These are phyloP conservation scores for Termitomyces eurrhizus DNA, from an alignment of 768 basidiomycete genomes.

Conservation along the genomic window DNA sequence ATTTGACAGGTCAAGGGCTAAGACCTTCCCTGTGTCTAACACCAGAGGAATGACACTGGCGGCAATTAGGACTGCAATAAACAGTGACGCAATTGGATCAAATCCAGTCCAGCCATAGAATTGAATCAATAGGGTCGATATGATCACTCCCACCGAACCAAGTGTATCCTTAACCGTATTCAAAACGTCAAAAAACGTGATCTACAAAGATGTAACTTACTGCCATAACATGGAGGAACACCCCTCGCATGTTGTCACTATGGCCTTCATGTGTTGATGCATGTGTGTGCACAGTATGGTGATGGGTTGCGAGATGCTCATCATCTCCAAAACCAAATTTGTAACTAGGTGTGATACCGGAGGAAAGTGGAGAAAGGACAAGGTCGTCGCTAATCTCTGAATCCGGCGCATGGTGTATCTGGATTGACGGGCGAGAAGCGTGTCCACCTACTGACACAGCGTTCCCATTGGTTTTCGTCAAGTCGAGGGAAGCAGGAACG, in stretches of 20 bases:
- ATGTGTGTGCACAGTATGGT: conserved; percentile 40
- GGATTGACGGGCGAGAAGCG: conserved; percentile 37
- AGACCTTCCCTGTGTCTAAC: conserved; percentile 85
- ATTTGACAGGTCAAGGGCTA: conserved; percentile 82
- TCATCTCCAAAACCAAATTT: conserved; percentile 46
- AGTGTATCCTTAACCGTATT: conserved; percentile 69
- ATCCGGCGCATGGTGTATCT: conserved; percentile 24
- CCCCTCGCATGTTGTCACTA: conserved; percentile 98
- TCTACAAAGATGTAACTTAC: conserved; percentile 37
- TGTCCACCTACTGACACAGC: conserved; percentile 28
- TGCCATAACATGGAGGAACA: conserved; percentile 97
- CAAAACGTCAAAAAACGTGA: not conserved
- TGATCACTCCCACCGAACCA: conserved; percentile 96
- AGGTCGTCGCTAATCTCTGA: conserved; percentile 10
- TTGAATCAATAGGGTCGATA: conserved; percentile 93
- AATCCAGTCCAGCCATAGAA: conserved; percentile 98
- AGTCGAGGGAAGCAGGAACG: conserved; percentile 12
- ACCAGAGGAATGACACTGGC: conserved; percentile 95
- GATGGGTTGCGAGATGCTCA: conserved; percentile 45
- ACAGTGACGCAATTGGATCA: conserved; percentile 95
- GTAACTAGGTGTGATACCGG: conserved; percentile 57
- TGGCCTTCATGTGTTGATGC: conserved; percentile 71
- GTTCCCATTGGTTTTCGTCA: conserved; percentile 10
- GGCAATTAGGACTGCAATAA: conserved; percentile 93
- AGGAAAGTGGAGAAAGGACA: conserved; percentile 19